Evolutionary conservation across 352 stramenopile genomes (phyloP).

Genomic region (Pythium aphanidermatum): DNA sequence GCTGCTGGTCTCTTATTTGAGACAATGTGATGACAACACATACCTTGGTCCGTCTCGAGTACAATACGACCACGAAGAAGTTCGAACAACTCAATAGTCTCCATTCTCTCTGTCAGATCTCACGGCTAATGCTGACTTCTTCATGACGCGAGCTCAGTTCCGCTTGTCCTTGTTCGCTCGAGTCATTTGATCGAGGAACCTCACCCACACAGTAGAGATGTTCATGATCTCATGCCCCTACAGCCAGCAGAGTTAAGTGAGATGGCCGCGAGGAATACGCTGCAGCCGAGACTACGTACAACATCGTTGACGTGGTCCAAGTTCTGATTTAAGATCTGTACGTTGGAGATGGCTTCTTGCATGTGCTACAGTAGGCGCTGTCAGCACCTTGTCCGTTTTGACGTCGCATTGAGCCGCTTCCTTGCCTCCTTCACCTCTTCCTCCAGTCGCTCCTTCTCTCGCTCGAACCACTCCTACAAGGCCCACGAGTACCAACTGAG

Average conservation of each 20-base stretch:
- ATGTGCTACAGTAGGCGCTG: constrained; percentile 34
- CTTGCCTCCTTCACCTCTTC: constrained; percentile 67
- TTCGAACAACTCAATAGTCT: neutral
- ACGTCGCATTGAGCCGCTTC: no score
- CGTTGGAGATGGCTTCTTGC: constrained; percentile 75
- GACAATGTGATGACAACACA: constrained; percentile 8
- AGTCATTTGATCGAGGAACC: constrained; percentile 58
- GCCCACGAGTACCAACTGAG: no score
- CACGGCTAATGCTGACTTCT: no score
- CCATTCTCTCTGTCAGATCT: neutral
- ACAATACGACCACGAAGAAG: no score
- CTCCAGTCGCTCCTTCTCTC: constrained; percentile 59
- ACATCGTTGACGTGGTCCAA: constrained; percentile 80
- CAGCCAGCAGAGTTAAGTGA: neutral
- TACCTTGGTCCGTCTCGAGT: no score
- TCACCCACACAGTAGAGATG: constrained; percentile 68
- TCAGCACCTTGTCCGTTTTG: neutral
- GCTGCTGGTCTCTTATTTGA: constrained; percentile 80
- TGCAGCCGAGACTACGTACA: constrained; percentile 22
- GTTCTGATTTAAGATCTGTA: constrained; percentile 78
- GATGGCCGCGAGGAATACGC: neutral
- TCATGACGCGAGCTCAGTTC: no score
- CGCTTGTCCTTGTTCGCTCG: constrained; percentile 27
- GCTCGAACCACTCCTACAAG: constrained; percentile 53
- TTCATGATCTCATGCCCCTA: constrained; percentile 69